Conservation (phyloP, 2,329 filamentous ascomycete genomes). For the Penicillium fuscoglaucum region DNA sequence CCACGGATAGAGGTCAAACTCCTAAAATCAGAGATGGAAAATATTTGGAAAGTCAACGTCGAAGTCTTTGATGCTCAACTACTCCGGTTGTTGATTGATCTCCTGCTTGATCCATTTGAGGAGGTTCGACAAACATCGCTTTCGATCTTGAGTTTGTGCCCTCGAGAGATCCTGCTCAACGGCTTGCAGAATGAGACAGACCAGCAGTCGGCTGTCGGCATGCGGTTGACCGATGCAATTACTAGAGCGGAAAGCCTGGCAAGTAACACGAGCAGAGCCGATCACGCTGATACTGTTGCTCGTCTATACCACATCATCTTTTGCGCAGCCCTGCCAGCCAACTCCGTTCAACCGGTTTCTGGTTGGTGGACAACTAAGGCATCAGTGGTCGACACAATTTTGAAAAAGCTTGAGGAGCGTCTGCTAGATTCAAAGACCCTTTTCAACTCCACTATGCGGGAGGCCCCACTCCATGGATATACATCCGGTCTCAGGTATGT, state of each 20-base stretch:
- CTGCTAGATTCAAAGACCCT: constrained; percentile 63
- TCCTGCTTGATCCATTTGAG: constrained; percentile 87
- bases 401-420: constrained; percentile 65
- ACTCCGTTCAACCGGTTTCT: constrained; percentile 12
- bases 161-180: constrained; percentile 30
- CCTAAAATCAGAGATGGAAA: constrained; percentile 51
- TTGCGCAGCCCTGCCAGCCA: constrained; percentile 51
- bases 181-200: constrained; percentile 7
- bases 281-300: constrained; percentile 89
- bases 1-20: constrained; percentile 42
- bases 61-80: constrained; percentile 44
- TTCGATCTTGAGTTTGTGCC: constrained; percentile 46
- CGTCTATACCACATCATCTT: constrained; percentile 71
- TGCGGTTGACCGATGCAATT: constrained; percentile 35
- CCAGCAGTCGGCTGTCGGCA: constrained; percentile 24
- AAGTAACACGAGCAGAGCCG: constrained; percentile 71
- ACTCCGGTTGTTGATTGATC: constrained; percentile 66
- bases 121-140: constrained; percentile 69
- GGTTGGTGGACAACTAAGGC: constrained; percentile 42
- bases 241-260: constrained; percentile 40
- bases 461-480: constrained; percentile 67
- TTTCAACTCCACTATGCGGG: constrained; percentile 65
- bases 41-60: constrained; percentile 53
- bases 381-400: constrained; percentile 57
- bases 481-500: constrained; percentile 65